Base-by-base conservation (phyloP, 345 rosid species). In the Aethionema arabicum region DNA sequence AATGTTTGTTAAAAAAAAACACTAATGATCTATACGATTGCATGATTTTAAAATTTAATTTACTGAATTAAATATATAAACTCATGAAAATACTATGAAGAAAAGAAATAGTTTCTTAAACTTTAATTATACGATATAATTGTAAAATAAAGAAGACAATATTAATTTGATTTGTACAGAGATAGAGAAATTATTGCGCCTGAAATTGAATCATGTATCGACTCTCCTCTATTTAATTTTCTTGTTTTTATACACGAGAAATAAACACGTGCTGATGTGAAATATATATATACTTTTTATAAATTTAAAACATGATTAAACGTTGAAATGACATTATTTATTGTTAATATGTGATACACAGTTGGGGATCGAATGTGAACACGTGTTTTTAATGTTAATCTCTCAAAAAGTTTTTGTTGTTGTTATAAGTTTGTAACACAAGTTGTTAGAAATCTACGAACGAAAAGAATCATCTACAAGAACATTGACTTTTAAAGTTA, bases 371-470 rank as follows among this genome's bases (percentile, higher is more conserved):
- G 44, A 40, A 33, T 68, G 35, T 6, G 35, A 52, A 32, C 55
- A 60, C 66, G 66, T 21, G 27, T 68, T 45, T 60, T 29, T 43
- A 52, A 68, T 60, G 67, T 15, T 41, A 58, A 59, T 59, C 16
- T 59, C 15, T 32, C 29, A 8, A 6, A 21, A 21, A 21, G 27
- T 45, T 5, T 11, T 36, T 0, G 4, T 36, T 45, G 21, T 48
- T 7, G 27, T 0, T 43, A 21, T 21, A 21, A 21, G 27, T 21
- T 21, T 21, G 27, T 21, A 21, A 21, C 27, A 21, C 27, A 21
- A 21, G 27, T 21, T 21, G 27, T 21, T 21, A 21, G 27, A 21
- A 21, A 21, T 21, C 27, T 21, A 21, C 2, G 27, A 21, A 21
- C 27, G 27, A 21, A 21, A 21, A 2, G 27, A 21, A 21, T 21